Percentiles rank a stretch among this genome's conserved stretches.
These are phyloP conservation scores for Craterostigma plantagineum DNA, from an alignment of 257 asterid genomes.

Conservation along the genomic window DNA sequence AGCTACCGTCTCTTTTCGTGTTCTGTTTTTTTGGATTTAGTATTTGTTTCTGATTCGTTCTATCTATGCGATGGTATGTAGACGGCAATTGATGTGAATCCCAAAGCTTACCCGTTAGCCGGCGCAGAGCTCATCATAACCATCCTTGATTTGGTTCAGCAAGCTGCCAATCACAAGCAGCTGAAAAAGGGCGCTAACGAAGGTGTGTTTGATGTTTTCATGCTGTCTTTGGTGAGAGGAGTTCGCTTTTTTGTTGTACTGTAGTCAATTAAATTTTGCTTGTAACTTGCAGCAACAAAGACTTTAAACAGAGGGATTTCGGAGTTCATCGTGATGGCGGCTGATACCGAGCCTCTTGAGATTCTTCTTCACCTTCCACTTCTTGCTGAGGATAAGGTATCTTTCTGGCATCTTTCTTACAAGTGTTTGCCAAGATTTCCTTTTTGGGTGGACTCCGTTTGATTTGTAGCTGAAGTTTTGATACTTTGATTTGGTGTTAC, in stretches of 20 bases:
- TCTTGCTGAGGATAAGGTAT: conserved; percentile 87
- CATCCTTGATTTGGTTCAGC: conserved; percentile 77
- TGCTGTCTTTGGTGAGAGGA: background rate
- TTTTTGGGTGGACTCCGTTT: background rate
- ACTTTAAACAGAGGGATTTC: conserved; percentile 86
- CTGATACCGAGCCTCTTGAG: conserved; percentile 88
- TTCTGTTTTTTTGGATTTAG: background rate
- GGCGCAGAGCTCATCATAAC: conserved; percentile 68
- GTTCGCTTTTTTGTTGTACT: conserved; percentile 1
- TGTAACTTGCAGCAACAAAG: conserved; percentile 61
- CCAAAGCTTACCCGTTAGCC: conserved; percentile 82
- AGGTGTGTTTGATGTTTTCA: conserved; percentile 20
- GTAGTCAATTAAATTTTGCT: conserved; percentile 2
- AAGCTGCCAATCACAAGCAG: conserved; percentile 83
- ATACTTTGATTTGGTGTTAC: too few species aligned
- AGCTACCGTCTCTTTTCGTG: background rate
- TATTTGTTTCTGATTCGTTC: too few species aligned
- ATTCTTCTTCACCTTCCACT: conserved; percentile 93
- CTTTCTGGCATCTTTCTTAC: background rate
- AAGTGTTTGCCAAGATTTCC: too few species aligned
- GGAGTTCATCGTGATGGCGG: conserved; percentile 85
- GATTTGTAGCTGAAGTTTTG: background rate
- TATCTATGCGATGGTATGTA: too few species aligned
- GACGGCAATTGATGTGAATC: conserved; percentile 77
- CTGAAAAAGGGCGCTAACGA: conserved; percentile 97